Evolutionary conservation across 805 yeast species (phyloP), one percentile per base, ranked within the genome.

Genomic region (Yamadazyma takamatsuzukensis): DNA sequence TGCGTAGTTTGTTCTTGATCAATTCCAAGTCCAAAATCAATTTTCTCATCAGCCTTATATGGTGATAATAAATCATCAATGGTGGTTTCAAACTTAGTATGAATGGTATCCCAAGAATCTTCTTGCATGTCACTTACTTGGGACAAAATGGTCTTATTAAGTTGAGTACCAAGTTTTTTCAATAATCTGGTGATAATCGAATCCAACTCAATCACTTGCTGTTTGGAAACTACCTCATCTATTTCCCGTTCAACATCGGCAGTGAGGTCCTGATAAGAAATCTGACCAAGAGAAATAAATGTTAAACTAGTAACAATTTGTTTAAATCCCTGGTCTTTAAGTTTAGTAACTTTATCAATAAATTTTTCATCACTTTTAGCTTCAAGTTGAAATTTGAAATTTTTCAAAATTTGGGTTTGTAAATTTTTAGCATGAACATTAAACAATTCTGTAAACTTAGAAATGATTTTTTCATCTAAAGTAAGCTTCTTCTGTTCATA

Each of bases 11-110:
- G 64, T 3, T 56, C 68, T 0, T 45, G 53, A 2, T 63, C 29
- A 2, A 78, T 65, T 0, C 93, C 96, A 6, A 88, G 57, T 16
- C 74, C 75, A 44, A 87, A 84, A 48, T 86, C 88, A 43, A 59
- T 70, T 4, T 29, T 35, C 3, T 26, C 57, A 2, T 50, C 64
- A 0, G 35, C 50, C 0, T 39, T 15, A 25, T 39, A 42, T 38
- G 29, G 29, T 39, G 34, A 11, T 25, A 30, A 21, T 37, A 40
- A 25, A 23, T 39, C 42, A 1, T 23, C 24, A 2, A 33, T 24
- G 6, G 41, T 32, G 1, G 9, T 22, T 6, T 66, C 54, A 48
- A 83, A 80, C 12, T 55, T 59, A 2, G 41, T 51, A 30, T 74
- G 45, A 4, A 81, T 64, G 2, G 55, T 57, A 48, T 80, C 86